Evolutionary conservation across 2,329 filamentous ascomycete species (phyloP), one percentile per base, ranked within the genome.

Genomic region (Hypoxylon sp.): DNA sequence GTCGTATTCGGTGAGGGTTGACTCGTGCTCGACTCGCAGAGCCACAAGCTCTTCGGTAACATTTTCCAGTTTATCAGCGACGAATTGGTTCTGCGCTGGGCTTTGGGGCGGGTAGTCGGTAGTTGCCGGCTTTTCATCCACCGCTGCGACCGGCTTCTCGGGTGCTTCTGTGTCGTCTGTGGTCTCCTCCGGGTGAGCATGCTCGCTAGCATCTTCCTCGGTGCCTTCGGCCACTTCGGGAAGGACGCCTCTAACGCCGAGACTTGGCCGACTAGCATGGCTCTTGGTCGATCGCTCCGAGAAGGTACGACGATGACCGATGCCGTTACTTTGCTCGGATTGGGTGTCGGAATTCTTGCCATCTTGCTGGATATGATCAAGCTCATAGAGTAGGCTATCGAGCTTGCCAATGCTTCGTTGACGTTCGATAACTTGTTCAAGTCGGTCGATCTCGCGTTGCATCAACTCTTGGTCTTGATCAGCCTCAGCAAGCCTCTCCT

Each of bases 381-480:
- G 87, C 76, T 99, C 96, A 73, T 97, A 91, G 0, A 99, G 87
- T 6, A 99, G 87, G 58, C 92, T 97, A 78, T 99, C 96, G 2
- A 99, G 87, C 80, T 98, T 97, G 44, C 96, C 96, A 2, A 99
- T 88, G 78, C 94, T 98, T 66, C 96, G 89, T 80, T 99, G 96
- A 53, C 97, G 92, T 80, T 98, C 95, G 56, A 99, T 90, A 6
- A 99, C 93, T 79, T 97, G 93, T 80, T 98, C 96, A 11, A 99
- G 85, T 35, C 95, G 90, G 75, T 98, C 93, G 70, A 99, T 93
- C 77, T 99, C 96, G 37, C 95, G 93, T 79, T 97, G 94, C 95
- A 99, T 98, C 67, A 98, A 84, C 79, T 98, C 96, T 71, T 93
- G 90, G 77, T 99, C 96, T 79, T 98, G 95, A 75, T 99, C 96